Evolutionary conservation across 345 rosid species (phyloP), one percentile per base, ranked within the genome.

Genomic region (Zanthoxylum bungeanum): DNA sequence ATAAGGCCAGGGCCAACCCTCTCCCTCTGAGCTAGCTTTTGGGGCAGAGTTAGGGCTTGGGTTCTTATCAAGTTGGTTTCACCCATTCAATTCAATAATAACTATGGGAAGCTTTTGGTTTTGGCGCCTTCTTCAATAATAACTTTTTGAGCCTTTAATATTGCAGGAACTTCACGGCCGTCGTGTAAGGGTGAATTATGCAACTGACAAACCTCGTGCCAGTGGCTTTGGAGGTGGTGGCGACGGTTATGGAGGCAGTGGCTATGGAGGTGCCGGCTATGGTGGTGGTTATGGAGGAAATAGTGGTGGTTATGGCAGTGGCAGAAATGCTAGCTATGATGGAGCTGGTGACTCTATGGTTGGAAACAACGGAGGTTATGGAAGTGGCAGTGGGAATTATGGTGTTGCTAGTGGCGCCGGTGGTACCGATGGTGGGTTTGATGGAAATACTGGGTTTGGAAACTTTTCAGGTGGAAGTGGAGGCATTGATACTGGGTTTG

Each of bases 91-190:
- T 36, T 59, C 30, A 33, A 11, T 2, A 4, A 30, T 28, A 25
- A 28, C 27, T 1, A 36, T 40, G 22, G 17, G 10, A 3, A 33
- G 33, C 24, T 64, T 57, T 21, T 42, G 30, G n/a, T 58, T 17
- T 28, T 47, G 25, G 1, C 22, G 19, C 9, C 9, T 8, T 27
- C 24, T 5, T 4, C 24, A 49, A 16, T 12, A 31, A 3, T 52
- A 5, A 12, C 12, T 14, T 52, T 67, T 28, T 16, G 10, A 2
- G 4, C 21, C 3, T 42, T 46, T 46, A 28, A 3, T 30, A 16
- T 27, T 17, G 24, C 82, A 94, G 98, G 92, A 83, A 55, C 92
- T 94, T 52, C 84, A 86, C 72, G 98, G 98, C 37, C 89, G 97
- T 70, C 75, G 73, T 6, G 78, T 94, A 37, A 90, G 83, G 81